These are phyloP conservation scores for Rhynchospora pubera DNA, from an alignment of 176 grass and related monocot genomes.

Conservation along the genomic window DNA sequence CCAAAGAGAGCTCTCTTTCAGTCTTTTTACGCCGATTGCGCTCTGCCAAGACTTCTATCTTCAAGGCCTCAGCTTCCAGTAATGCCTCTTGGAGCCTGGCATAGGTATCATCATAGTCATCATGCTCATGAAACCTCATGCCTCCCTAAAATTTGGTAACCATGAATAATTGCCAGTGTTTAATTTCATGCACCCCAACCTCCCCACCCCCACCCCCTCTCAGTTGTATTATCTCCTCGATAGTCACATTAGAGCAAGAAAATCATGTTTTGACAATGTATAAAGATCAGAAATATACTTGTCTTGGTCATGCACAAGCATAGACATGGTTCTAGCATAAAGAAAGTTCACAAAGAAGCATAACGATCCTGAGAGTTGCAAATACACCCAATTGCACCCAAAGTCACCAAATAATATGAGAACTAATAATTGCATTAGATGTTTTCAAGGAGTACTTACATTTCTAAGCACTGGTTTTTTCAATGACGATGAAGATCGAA, in stretches of 20 bases:
- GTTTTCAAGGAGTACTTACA: not conserved
- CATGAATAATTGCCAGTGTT: not conserved
- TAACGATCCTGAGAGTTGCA: not conserved
- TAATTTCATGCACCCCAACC: not conserved
- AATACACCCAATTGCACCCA: not conserved
- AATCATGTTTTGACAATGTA: not conserved
- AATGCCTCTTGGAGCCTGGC: slow-evolving; percentile 45
- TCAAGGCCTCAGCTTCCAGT: slow-evolving; percentile 45
- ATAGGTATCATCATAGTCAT: slow-evolving; percentile 15
- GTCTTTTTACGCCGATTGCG: slow-evolving; percentile 37
- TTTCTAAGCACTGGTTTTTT: not conserved
- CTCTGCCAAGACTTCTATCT: slow-evolving; percentile 46
- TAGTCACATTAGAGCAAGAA: not conserved
- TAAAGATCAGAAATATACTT: not conserved
- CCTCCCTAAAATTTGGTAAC: slow-evolving; percentile 16
- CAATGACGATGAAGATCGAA: not conserved
- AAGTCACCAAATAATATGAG: not conserved
- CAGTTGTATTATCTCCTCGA: not conserved
- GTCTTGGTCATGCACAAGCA: not conserved
- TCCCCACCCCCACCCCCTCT: not conserved
- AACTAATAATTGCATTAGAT: not conserved
- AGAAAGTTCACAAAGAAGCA: not conserved
- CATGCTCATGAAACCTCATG: slow-evolving; percentile 13
- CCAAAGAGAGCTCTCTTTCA: slow-evolving; percentile 36
- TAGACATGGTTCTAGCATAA: not conserved